A percentile compares a stretch with the other conserved stretches of the same genome.
phyloP scores from a whole-genome alignment of 805 yeast genomes.

The Saccharomycopsis sp. region DNA sequence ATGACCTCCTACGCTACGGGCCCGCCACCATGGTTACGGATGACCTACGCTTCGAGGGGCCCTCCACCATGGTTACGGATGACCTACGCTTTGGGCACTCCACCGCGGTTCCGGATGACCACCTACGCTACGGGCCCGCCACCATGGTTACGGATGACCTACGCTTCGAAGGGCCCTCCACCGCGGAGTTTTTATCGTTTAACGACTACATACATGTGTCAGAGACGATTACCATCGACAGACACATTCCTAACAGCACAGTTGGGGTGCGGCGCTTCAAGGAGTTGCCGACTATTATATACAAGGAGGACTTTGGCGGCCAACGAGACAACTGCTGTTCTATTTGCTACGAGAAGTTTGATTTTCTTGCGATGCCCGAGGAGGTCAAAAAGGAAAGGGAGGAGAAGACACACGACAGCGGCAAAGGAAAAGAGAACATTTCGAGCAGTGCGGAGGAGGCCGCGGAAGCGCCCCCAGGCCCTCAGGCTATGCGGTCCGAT shows the following conservation, averaged over 20 bases:
- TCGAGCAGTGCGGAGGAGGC: neutral
- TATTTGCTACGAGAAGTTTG: constrained; percentile 17
- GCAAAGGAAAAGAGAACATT: neutral
- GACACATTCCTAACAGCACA: neutral
- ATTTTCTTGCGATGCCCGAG: neutral
- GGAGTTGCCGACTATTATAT: neutral
- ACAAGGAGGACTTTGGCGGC: neutral
- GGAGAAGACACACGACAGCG: neutral
- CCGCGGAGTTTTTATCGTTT: neutral
- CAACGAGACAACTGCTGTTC: constrained; percentile 9
- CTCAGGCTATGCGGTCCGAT: too few relatives aligned
- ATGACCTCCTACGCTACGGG: too few relatives aligned
- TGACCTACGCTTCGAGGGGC: too few relatives aligned
- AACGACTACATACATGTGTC: neutral
- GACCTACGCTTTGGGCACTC: too few relatives aligned
- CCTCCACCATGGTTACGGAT: too few relatives aligned
- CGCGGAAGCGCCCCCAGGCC: too few relatives aligned
- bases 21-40: too few relatives aligned
- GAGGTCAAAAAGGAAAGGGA: neutral
- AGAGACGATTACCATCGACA: constrained; percentile 10
- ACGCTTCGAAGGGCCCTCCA: neutral
- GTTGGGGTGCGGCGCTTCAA: constrained; percentile 9
- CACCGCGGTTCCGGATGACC: neutral
- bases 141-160: neutral
- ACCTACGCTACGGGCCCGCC: neutral